phyloP scores from a whole-genome alignment of 2,329 filamentous ascomycete species.

The Calonectria ilicicola region DNA sequence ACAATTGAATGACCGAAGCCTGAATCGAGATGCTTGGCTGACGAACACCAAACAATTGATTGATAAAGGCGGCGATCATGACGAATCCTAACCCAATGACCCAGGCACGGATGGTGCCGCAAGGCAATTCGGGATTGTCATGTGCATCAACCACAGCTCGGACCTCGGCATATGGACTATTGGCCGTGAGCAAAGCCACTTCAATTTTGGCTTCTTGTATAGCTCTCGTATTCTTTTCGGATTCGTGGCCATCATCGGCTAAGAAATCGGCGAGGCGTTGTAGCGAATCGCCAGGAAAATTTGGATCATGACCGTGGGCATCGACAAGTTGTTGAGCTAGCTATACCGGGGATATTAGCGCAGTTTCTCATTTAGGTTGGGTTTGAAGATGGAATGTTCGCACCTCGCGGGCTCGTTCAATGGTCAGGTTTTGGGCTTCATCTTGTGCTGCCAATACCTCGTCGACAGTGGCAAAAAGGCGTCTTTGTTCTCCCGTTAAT shows the following conservation, averaged over 20 bases:
- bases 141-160: slow-evolving; percentile 66
- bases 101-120: slow-evolving; percentile 65
- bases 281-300: slow-evolving; percentile 34
- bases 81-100: slow-evolving; percentile 61
- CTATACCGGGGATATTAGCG: neutral
- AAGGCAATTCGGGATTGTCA: slow-evolving; percentile 62
- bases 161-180: slow-evolving; percentile 68
- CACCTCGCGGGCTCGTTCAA: neutral
- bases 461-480: neutral
- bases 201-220: slow-evolving; percentile 65
- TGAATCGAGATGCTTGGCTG: slow-evolving; percentile 62
- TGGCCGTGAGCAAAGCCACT: slow-evolving; percentile 62
- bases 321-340: neutral
- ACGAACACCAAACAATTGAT: slow-evolving; percentile 68
- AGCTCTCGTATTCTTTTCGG: slow-evolving; percentile 53
- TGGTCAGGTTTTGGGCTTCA: neutral
- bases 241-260: slow-evolving; percentile 41
- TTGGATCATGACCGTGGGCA: slow-evolving; percentile 34
- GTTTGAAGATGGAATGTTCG: no score
- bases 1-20: slow-evolving; percentile 65
- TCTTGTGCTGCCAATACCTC: neutral
- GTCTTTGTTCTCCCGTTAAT: neutral
- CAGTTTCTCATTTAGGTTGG: neutral
- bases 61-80: slow-evolving; percentile 59
- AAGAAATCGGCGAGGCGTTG: slow-evolving; percentile 29